Percentiles rank a stretch among this genome's conserved stretches.
phyloP scores from a whole-genome alignment of 2,329 filamentous ascomycete genomes.

The Aspergillus sp. region DNA sequence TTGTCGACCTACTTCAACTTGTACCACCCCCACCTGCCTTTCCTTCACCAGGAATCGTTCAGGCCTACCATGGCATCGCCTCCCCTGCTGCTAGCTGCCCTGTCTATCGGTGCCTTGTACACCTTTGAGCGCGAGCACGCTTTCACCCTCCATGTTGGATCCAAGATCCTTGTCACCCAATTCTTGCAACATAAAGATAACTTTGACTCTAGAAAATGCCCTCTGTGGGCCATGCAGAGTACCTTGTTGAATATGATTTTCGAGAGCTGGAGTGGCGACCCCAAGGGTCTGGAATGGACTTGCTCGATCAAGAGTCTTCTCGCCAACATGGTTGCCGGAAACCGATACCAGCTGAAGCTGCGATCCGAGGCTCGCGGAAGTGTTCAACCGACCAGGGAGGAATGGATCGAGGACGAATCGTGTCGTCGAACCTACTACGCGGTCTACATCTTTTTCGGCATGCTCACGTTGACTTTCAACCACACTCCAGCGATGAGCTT shows the following conservation, averaged over 20 bases:
- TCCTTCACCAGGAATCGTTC: constrained; percentile 90
- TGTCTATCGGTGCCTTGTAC: constrained; percentile 94
- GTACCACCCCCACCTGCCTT: constrained; percentile 95
- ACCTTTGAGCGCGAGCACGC: constrained; percentile 96
- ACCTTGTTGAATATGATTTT: constrained; percentile 98
- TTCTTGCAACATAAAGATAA: constrained; percentile 98
- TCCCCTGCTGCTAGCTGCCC: constrained; percentile 77
- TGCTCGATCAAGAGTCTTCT: constrained; percentile 98
- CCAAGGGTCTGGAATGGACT: constrained; percentile 96
- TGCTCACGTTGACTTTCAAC: constrained; percentile 93
- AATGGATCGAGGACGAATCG: constrained; percentile 97
- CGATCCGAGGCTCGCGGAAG: constrained; percentile 82
- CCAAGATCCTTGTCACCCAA: constrained; percentile 94
- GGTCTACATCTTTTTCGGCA: constrained; percentile 97
- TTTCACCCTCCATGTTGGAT: constrained; percentile 94
- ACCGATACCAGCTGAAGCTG: constrained; percentile 91
- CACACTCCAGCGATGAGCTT: constrained; percentile 97
- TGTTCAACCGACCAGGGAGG: constrained; percentile 68
- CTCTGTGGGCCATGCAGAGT: constrained; percentile 96
- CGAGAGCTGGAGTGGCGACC: constrained; percentile 97
- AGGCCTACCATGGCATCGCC: constrained; percentile 73
- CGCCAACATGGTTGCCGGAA: constrained; percentile 97
- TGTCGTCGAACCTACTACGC: constrained; percentile 96
- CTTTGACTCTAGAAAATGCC: constrained; percentile 96
- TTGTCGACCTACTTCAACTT: constrained; percentile 93